phyloP scores from a whole-genome alignment of 306 rosid species.

The Cicer judaicum region DNA sequence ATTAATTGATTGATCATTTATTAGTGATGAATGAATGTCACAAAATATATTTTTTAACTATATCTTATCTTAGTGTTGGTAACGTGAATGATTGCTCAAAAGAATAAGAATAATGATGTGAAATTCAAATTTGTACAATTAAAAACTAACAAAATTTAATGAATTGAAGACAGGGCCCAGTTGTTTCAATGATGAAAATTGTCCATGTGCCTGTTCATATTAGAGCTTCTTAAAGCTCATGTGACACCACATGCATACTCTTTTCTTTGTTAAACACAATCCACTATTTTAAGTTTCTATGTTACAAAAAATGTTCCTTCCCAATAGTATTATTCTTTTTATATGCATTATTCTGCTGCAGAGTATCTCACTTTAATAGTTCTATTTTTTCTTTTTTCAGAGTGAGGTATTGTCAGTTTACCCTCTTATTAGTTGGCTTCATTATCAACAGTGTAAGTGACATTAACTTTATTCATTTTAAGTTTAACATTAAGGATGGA shows the following conservation, averaged over 20 bases:
- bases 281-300: conserved; percentile 34
- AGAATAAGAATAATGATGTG: conserved; percentile 41
- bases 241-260: conserved; percentile 61
- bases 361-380: conserved; percentile 37
- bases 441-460: conserved; percentile 26
- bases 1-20: conserved; percentile 21
- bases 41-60: conserved; percentile 6
- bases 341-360: conserved; percentile 33
- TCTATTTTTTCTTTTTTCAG: conserved; percentile 25
- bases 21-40: conserved; percentile 14
- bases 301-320: conserved; percentile 39
- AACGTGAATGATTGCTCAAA: conserved; percentile 35
- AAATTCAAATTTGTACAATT: conserved; percentile 41
- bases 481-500: background rate
- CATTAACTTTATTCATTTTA: conserved; percentile 18
- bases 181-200: conserved; percentile 43
- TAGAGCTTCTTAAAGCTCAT: conserved; percentile 46
- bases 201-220: conserved; percentile 48
- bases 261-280: conserved; percentile 46
- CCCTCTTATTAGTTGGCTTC: background rate
- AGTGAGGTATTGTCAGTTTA: conserved; percentile 26
- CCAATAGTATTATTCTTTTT: conserved; percentile 29
- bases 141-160: conserved; percentile 11
- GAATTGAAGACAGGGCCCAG: conserved; percentile 12
- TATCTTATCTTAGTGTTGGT: conserved; percentile 12